These are phyloP conservation scores for Magnaporthiopsis rhizophila DNA, from an alignment of 2,329 filamentous ascomycete genomes.

Conservation along the genomic window DNA sequence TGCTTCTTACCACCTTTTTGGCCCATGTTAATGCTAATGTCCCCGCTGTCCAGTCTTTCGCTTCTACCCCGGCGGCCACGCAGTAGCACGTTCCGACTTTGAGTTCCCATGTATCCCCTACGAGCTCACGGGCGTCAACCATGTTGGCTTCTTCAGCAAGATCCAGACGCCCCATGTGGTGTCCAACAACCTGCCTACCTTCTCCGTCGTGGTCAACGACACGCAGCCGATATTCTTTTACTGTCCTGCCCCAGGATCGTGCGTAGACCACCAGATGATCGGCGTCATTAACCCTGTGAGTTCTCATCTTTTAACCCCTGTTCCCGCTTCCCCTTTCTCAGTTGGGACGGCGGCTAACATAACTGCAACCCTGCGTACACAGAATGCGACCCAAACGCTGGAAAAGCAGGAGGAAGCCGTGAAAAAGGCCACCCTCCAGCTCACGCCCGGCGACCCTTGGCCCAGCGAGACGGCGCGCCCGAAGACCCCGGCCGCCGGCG, in stretches of 20 bases:
- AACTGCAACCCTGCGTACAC: background rate
- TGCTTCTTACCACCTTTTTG: background rate
- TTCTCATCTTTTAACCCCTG: background rate
- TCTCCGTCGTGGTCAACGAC: slow-evolving; percentile 43
- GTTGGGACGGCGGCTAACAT: background rate
- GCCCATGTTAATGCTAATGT: slow-evolving; percentile 6
- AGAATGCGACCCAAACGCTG: slow-evolving; percentile 40
- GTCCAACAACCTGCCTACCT: slow-evolving; percentile 34
- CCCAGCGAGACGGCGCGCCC: slow-evolving; percentile 33
- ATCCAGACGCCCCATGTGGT: slow-evolving; percentile 37
- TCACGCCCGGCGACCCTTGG: slow-evolving; percentile 47
- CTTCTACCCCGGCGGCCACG: slow-evolving; percentile 57
- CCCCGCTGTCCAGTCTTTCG: slow-evolving; percentile 35
- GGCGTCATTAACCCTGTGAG: slow-evolving; percentile 64
- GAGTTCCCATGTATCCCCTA: slow-evolving; percentile 56
- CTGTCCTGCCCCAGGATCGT: slow-evolving; percentile 60
- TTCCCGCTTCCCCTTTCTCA: background rate
- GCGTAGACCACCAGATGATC: slow-evolving; percentile 60
- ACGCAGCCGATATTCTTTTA: slow-evolving; percentile 62
- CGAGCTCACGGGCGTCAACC: slow-evolving; percentile 39
- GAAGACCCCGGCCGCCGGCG: background rate
- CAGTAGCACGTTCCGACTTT: slow-evolving; percentile 53
- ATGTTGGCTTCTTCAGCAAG: slow-evolving; percentile 47
- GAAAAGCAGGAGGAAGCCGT: slow-evolving; percentile 39
- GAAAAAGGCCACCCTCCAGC: slow-evolving; percentile 38